These are phyloP conservation scores for Boletales sp. DNA, from an alignment of 768 basidiomycete species.

Conservation along the genomic window DNA sequence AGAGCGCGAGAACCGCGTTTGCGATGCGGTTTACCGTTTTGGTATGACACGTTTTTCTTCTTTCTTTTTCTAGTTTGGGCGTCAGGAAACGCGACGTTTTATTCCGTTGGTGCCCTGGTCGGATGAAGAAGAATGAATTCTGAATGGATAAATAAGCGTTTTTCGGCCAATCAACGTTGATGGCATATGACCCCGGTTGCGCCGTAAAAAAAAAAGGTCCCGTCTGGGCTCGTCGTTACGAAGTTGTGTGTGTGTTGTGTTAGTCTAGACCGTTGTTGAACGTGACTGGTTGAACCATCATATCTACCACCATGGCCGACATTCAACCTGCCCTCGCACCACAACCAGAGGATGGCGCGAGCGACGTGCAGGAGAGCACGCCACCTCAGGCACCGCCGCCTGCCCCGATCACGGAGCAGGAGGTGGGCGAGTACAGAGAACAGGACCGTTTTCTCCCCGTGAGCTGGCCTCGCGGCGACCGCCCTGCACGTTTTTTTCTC, in stretches of 20 bases:
- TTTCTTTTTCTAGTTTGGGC: conserved; percentile 21
- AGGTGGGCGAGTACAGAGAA: conserved; percentile 92
- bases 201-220: conserved; percentile 6
- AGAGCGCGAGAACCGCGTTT: conserved; percentile 1
- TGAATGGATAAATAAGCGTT: conserved; percentile 10
- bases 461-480: conserved; percentile 25
- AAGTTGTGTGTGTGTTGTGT: background rate
- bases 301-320: conserved; percentile 24
- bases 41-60: background rate
- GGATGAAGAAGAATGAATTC: conserved; percentile 26
- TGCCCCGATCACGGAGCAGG: conserved; percentile 82
- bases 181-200: conserved; percentile 6
- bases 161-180: conserved; percentile 13
- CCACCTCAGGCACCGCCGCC: conserved; percentile 49
- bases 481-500: background rate
- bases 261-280: background rate
- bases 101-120: conserved; percentile 30
- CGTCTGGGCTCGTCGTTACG: background rate
- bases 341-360: conserved; percentile 36
- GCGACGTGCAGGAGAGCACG: conserved; percentile 23
- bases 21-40: background rate
- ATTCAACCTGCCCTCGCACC: conserved; percentile 38
- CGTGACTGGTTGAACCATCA: too few relatives aligned
- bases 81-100: conserved; percentile 25
- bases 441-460: conserved; percentile 96